These are phyloP conservation scores for Fusarium paranaense DNA, from an alignment of 2,329 filamentous ascomycete genomes.

Conservation along the genomic window DNA sequence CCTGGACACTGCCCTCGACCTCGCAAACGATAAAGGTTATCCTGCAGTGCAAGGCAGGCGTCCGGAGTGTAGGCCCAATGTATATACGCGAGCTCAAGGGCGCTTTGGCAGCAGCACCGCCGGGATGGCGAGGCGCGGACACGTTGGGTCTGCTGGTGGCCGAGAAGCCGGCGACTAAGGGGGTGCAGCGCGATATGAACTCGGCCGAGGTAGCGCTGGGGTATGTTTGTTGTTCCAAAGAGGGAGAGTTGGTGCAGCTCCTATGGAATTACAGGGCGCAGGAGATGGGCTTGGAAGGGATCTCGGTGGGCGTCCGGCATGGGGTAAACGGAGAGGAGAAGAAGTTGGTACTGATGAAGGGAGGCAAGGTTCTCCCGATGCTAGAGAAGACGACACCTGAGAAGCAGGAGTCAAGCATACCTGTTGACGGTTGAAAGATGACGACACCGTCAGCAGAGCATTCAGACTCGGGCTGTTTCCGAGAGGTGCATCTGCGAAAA, in stretches of 20 bases:
- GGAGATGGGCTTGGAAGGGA: conserved; percentile 70
- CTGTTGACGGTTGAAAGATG: conserved; percentile 2
- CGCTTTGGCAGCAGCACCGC: conserved; percentile 78
- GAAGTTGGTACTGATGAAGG: conserved; percentile 63
- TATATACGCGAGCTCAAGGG: conserved; percentile 83
- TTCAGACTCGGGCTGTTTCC: not conserved
- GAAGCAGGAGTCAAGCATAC: conserved; percentile 3
- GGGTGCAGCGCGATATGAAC: conserved; percentile 76
- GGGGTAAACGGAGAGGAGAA: conserved; percentile 46
- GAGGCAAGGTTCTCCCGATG: conserved; percentile 55
- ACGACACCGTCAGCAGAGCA: not conserved
- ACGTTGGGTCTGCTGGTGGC: conserved; percentile 79
- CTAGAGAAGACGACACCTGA: conserved; percentile 11
- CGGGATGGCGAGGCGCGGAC: conserved; percentile 74
- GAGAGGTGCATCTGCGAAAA: not conserved
- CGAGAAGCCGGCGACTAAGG: conserved; percentile 78
- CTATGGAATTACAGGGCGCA: conserved; percentile 77
- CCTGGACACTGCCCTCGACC: conserved; percentile 68
- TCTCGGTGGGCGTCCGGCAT: conserved; percentile 64
- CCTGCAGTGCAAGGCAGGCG: conserved; percentile 77
- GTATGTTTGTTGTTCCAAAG: conserved; percentile 71
- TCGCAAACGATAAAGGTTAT: conserved; percentile 58
- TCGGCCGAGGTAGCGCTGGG: conserved; percentile 76
- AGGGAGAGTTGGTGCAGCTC: conserved; percentile 73
- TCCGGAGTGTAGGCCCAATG: conserved; percentile 64